phyloP scores from a whole-genome alignment of 2,329 filamentous ascomycete genomes.

The Fusarium lyarnte region DNA sequence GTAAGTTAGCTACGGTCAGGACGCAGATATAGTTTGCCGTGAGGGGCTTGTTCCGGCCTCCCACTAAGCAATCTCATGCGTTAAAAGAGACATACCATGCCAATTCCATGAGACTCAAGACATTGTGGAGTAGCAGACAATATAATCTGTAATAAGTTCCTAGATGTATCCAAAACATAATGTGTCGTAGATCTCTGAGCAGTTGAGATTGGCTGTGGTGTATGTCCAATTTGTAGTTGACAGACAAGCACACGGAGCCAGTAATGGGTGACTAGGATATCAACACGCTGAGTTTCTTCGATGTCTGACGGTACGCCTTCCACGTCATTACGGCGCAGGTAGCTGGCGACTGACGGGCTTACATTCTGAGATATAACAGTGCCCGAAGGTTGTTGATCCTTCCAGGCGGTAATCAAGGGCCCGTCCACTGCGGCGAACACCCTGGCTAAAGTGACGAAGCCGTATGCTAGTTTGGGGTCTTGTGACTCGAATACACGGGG shows the following conservation, averaged over 20 bases:
- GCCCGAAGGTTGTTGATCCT: not conserved
- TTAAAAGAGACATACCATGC: constrained; percentile 28
- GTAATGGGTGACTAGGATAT: constrained; percentile 32
- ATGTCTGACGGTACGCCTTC: constrained; percentile 6
- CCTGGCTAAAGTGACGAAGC: constrained; percentile 29
- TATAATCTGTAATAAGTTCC: constrained; percentile 21
- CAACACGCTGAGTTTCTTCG: constrained; percentile 33
- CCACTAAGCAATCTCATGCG: not conserved
- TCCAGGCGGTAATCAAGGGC: constrained; percentile 2
- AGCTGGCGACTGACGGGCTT: not conserved
- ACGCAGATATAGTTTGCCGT: not conserved
- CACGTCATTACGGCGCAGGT: not conserved
- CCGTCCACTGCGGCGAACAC: constrained; percentile 32
- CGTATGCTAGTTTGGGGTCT: constrained; percentile 33
- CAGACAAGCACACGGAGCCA: constrained; percentile 35
- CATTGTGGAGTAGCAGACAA: constrained; percentile 9
- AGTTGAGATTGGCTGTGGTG: not conserved
- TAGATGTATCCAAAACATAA: constrained; percentile 20
- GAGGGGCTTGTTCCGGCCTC: not conserved
- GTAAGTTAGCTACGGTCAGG: not conserved
- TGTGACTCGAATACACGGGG: constrained; percentile 32
- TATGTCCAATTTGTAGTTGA: constrained; percentile 13
- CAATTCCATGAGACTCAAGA: constrained; percentile 35
- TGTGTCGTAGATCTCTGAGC: not conserved
- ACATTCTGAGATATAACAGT: not conserved